Conservation (phyloP, 805 yeast species). For the Candida adriatica region DNA sequence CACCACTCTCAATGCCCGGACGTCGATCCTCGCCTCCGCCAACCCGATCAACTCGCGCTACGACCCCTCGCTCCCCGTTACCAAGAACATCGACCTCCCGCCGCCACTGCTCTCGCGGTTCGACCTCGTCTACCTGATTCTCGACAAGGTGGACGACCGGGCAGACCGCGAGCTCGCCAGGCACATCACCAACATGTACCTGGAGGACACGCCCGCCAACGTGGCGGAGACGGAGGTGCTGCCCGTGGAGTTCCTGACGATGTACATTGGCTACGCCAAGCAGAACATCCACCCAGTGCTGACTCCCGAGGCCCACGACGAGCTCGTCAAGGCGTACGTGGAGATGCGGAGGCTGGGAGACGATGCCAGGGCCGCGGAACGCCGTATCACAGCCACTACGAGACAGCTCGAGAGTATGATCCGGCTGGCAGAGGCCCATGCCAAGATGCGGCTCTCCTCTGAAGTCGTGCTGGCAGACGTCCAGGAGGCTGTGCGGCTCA, state of each 20-base stretch:
- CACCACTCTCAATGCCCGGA: constrained; percentile 93
- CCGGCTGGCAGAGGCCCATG: constrained; percentile 92
- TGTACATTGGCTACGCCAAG: constrained; percentile 91
- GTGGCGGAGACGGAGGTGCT: constrained; percentile 63
- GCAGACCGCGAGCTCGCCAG: constrained; percentile 81
- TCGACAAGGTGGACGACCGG: constrained; percentile 87
- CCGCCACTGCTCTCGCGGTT: constrained; percentile 94
- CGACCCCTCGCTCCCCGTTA: constrained; percentile 91
- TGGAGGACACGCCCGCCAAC: constrained; percentile 77
- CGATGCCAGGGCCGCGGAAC: constrained; percentile 77
- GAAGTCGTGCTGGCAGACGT: constrained; percentile 77
- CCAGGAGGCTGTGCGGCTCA: constrained; percentile 86
- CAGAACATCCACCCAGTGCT: constrained; percentile 75
- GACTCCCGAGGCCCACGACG: constrained; percentile 74
- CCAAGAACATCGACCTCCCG: constrained; percentile 91
- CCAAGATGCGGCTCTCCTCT: constrained; percentile 81
- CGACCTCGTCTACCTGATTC: constrained; percentile 85
- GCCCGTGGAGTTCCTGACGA: constrained; percentile 81
- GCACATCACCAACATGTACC: constrained; percentile 86
- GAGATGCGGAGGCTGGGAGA: constrained; percentile 94
- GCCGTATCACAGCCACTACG: constrained; percentile 95
- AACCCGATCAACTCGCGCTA: constrained; percentile 95
- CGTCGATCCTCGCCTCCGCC: constrained; percentile 93
- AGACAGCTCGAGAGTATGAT: constrained; percentile 96
- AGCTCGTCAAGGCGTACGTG: constrained; percentile 81